Base-by-base conservation (phyloP, 331 rosid species). In the Quercus tomentella region DNA sequence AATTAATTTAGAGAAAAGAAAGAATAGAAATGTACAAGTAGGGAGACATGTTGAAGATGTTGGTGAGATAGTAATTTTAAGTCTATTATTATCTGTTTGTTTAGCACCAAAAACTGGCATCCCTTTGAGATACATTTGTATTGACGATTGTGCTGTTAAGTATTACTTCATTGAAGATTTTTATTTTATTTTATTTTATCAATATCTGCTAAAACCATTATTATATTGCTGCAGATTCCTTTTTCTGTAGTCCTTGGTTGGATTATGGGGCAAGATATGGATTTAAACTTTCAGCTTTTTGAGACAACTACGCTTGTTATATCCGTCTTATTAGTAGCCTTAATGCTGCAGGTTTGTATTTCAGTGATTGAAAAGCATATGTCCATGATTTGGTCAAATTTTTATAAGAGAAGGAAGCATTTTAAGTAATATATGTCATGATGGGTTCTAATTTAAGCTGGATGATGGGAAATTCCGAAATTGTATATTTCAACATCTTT, bases 321-420 rank as follows among this genome's bases (percentile, higher is more conserved):
- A 15, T 92, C 92, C 6, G 94, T 92, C 56, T 78, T 93, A 57
- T 92, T 91, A 1, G 94, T 89, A 15, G 91, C 93, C 76, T 89
- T 93, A 83, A 93, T 94, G 87, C 87, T 93, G 71, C 97, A 93
- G 98, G 98, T 91, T 62, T 75, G 90, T 75, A 2, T 61, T 84
- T 75, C 61, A n/a, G 16, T 35, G 16, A 8, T 49, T 10, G 18
- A 30, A 65, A 17, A 65, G 31, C 12, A 31, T 4, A 67, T 33
- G 8, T 67, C 26, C 4, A 20, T 9, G 5, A 67, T 33, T 3
- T 67, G 16, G 7, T 23, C 25, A n/a, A 67, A 15, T 45, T 37
- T 67, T 49, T 49, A 11, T 12, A 20, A 35, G 52, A 35, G 21
- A 35, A 18, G 54, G 7, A 67, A 67, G 52, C 37, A 9, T 4